These are phyloP conservation scores for Rubia peregrina DNA, from an alignment of 305 asterid species.

Conservation along the genomic window DNA sequence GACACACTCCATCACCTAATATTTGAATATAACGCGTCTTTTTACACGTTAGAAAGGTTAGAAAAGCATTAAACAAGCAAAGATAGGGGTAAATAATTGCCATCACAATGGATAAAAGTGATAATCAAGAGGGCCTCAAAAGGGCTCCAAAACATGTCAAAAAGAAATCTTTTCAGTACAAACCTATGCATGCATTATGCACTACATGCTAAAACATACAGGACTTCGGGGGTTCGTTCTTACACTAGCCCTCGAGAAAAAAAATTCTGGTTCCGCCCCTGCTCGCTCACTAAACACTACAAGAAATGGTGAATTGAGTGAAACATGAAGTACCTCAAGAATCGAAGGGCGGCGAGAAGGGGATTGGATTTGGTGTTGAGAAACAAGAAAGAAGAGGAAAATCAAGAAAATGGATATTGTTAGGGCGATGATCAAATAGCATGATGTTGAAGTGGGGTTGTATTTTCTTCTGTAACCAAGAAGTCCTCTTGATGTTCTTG, in stretches of 20 bases:
- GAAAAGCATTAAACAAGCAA: neutral
- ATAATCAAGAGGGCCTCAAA: neutral
- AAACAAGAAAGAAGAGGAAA: neutral
- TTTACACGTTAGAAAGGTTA: too few species aligned
- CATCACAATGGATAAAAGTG: neutral
- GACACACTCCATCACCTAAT: too few species aligned
- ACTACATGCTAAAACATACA: neutral
- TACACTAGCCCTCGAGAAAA: too few species aligned
- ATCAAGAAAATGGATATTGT: conserved; percentile 2
- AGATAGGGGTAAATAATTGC: neutral
- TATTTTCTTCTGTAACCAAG: neutral
- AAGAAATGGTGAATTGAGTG: neutral
- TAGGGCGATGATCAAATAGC: neutral
- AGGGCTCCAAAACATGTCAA: neutral
- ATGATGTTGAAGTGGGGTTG: neutral
- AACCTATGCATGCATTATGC: conserved; percentile 3
- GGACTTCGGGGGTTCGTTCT: too few species aligned
- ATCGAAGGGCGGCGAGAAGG: neutral
- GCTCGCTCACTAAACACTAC: too few species aligned
- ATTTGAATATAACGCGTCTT: too few species aligned
- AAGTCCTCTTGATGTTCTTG: neutral
- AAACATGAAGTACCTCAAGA: conserved; percentile 3
- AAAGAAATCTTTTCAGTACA: neutral
- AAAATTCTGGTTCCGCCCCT: too few species aligned
- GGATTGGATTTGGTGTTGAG: neutral